These are phyloP conservation scores for Saccharomycopsis guyanensis DNA, from an alignment of 805 yeast species.

Conservation along the genomic window DNA sequence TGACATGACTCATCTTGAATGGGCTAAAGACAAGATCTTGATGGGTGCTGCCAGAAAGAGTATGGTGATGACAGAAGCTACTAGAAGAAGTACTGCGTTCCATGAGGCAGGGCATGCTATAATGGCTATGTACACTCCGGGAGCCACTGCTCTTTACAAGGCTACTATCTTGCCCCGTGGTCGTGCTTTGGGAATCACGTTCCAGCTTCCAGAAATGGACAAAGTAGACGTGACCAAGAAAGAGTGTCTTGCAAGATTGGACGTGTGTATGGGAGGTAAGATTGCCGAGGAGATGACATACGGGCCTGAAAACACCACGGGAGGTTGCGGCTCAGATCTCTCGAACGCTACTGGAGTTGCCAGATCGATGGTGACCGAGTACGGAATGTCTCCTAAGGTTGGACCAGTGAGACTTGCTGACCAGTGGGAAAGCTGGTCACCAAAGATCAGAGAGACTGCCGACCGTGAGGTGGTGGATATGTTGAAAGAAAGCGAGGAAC, in stretches of 20 bases:
- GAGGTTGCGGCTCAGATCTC: constrained; percentile 92
- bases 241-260: constrained; percentile 86
- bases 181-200: constrained; percentile 91
- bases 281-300: constrained; percentile 91
- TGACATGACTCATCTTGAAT: constrained; percentile 86
- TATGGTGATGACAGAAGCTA: constrained; percentile 95
- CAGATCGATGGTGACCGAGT: constrained; percentile 92
- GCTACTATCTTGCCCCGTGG: constrained; percentile 98
- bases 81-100: constrained; percentile 88
- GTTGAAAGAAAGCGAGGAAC: constrained; percentile 65
- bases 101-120: constrained; percentile 99
- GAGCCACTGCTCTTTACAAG: constrained; percentile 92
- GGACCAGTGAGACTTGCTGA: constrained; percentile 90
- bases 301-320: constrained; percentile 87
- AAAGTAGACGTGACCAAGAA: constrained; percentile 85
- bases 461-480: constrained; percentile 83
- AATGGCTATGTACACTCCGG: constrained; percentile 90
- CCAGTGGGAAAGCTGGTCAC: constrained; percentile 94
- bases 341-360: constrained; percentile 88
- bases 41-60: constrained; percentile 98
- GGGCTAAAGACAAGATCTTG: constrained; percentile 98
- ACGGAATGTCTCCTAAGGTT: constrained; percentile 90
- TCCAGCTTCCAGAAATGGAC: constrained; percentile 97
- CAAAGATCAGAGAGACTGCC: constrained; percentile 78
- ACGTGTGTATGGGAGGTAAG: constrained; percentile 99